Conservation (phyloP, 1,284 basidiomycete species). For the Boletellus deceptivus region DNA sequence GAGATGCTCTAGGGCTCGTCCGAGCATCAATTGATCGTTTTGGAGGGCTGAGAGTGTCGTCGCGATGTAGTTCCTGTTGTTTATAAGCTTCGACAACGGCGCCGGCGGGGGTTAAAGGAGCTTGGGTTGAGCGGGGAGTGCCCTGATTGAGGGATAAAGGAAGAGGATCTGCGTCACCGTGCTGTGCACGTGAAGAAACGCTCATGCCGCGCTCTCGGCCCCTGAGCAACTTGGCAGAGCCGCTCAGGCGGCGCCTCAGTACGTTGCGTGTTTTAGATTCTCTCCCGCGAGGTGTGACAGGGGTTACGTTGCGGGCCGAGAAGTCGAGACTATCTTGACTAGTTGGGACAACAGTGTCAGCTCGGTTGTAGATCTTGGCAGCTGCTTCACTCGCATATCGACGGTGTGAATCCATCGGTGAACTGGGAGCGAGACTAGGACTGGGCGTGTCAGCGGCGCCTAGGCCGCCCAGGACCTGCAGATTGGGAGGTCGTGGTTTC, state of each 20-base stretch:
- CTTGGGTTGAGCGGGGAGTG: neutral
- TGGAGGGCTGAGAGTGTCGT: slow-evolving; percentile 9
- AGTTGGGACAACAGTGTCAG: neutral
- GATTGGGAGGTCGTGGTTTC: slow-evolving; percentile 24
- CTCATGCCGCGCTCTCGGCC: slow-evolving; percentile 16
- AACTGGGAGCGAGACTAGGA: neutral
- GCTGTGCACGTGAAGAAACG: slow-evolving; percentile 1
- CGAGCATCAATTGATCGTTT: slow-evolving; percentile 12
- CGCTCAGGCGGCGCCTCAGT: slow-evolving; percentile 44
- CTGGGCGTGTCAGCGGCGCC: slow-evolving; percentile 3
- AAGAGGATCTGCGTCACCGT: neutral
- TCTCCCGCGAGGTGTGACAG: slow-evolving; percentile 3
- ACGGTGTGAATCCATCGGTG: slow-evolving; percentile 17
- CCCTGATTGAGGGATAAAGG: neutral
- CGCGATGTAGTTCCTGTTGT: slow-evolving; percentile 40
- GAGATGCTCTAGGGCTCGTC: slow-evolving; percentile 8
- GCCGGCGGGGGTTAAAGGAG: slow-evolving; percentile 48
- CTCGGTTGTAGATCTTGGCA: slow-evolving; percentile 2
- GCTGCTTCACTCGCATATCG: slow-evolving; percentile 19
- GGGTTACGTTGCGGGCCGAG: slow-evolving; percentile 2
- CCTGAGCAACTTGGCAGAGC: slow-evolving; percentile 31
- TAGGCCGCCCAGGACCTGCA: slow-evolving; percentile 21
- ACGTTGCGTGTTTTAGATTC: slow-evolving; percentile 42
- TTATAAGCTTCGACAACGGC: slow-evolving; percentile 59
- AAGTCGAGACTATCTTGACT: slow-evolving; percentile 15